Conservation (phyloP, 805 yeast genomes). For the Hanseniaspora mollemarum region DNA sequence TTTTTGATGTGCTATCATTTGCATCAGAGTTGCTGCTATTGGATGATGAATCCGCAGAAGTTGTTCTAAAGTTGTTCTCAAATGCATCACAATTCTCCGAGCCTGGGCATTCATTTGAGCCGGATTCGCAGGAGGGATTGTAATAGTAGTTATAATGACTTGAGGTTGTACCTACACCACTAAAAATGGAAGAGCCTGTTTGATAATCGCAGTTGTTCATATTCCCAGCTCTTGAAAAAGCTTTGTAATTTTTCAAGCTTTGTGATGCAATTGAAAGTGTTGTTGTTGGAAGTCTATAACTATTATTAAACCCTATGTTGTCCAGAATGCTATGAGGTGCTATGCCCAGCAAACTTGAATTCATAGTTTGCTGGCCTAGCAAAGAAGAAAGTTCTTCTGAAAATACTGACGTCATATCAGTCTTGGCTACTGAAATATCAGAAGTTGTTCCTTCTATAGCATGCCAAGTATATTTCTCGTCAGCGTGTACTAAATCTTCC, state of each 20-base stretch:
- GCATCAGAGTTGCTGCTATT: not conserved
- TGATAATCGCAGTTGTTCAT: not conserved
- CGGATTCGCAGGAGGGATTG: not conserved
- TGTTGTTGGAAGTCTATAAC: slow-evolving; percentile 12
- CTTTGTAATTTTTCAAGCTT: slow-evolving; percentile 12
- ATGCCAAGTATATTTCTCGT: no score
- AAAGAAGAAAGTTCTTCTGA: slow-evolving; percentile 24
- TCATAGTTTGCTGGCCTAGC: slow-evolving; percentile 37
- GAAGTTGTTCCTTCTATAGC: no score
- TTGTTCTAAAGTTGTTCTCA: not conserved
- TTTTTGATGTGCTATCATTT: not conserved
- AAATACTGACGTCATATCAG: slow-evolving; percentile 21
- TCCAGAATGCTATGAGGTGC: slow-evolving; percentile 66
- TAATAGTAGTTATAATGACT: slow-evolving; percentile 10
- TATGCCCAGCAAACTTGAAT: slow-evolving; percentile 56
- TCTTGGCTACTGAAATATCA: slow-evolving; percentile 30
- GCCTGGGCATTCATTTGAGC: not conserved
- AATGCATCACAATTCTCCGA: not conserved
- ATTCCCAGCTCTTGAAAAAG: not conserved
- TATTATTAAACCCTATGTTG: slow-evolving; percentile 30
- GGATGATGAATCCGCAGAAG: not conserved
- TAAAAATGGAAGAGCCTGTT: slow-evolving; percentile 4
- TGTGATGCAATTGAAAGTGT: slow-evolving; percentile 20
- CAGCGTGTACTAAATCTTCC: no score
- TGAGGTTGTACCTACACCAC: slow-evolving; percentile 14